Base-by-base conservation (phyloP, 176 grass and related monocot species). In the Rhynchospora breviuscula region DNA sequence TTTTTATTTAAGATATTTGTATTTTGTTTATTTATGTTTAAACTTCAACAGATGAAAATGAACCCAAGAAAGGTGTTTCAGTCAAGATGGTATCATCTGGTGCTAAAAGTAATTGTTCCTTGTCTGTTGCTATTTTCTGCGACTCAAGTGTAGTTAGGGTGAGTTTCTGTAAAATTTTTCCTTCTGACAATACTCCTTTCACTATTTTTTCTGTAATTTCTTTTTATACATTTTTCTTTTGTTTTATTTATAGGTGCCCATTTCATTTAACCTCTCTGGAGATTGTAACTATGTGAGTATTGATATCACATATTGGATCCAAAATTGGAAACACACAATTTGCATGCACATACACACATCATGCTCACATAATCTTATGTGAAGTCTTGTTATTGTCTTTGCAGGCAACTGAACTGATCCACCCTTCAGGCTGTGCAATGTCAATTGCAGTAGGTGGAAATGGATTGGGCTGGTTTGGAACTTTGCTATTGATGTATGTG, bases 381-480 rank as follows among this genome's bases (percentile, higher is more conserved):
- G 11, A 52, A 57, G 22, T 87, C 63, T 71, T 61, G 57, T 29
- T 13, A 11, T 84, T 89, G 15, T 68, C 69, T 23, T 68, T 84
- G 67, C 87, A 98, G 92, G 82, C 85, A 86, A 90, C 86, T 47
- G 57, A 72, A 87, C 64, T 98, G 70, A 91, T 87, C 78, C 93
- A 98, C 85, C 93, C 93, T 87, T 95, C 91, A 80, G 93, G 93
- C 75, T 98, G 96, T 87, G 85, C 91, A 88, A 87, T 79, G 48
- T 89, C 87, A 45, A 86, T 85, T 70, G 87, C 86, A 85, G 57
- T 84, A 82, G 83, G 85, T 86, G 89, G 96, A 91, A 85, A 85
- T 78, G 91, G 89, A 71, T 89, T 88, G 88, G 93, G 89, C 59
- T 99, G 91, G 96, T 89, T 95, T 83, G 86, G 88, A 61, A 95